Evolutionary conservation across 73 alveolate genomes (phyloP).

Genomic region (Paramecium sonneborni): DNA sequence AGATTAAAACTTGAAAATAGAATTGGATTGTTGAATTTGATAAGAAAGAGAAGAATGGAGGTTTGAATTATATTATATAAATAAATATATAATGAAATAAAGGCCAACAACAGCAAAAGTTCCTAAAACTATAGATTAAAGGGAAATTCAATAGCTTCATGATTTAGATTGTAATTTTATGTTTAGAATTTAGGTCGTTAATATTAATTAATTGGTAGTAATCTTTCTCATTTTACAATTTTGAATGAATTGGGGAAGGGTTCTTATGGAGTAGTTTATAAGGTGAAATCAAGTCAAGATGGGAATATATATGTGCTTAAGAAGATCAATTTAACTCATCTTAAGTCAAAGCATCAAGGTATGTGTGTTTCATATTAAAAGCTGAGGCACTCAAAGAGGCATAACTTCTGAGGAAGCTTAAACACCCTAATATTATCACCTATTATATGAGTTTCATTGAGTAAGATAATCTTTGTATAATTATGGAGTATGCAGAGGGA

Average conservation of each 20-base stretch:
- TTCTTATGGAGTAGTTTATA: slow-evolving; percentile 90
- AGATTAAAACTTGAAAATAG: neutral
- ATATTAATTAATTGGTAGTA: slow-evolving; percentile 46
- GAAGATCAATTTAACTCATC: slow-evolving; percentile 89
- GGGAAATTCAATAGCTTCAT: slow-evolving; percentile 15
- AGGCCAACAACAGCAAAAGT: slow-evolving; percentile 60
- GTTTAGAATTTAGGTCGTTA: neutral
- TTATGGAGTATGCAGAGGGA: slow-evolving; percentile 97
- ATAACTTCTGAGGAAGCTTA: slow-evolving; percentile 80
- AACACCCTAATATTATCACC: slow-evolving; percentile 89
- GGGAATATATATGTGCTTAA: slow-evolving; percentile 86
- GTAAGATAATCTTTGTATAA: slow-evolving; percentile 86
- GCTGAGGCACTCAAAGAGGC: slow-evolving; percentile 91
- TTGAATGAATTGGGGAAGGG: slow-evolving; percentile 92
- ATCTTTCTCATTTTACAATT: slow-evolving; percentile 83
- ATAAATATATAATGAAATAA: slow-evolving; percentile 30
- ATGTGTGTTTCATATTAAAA: slow-evolving; percentile 47
- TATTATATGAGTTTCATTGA: slow-evolving; percentile 92
- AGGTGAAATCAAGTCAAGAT: slow-evolving; percentile 78
- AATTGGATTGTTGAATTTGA: neutral
- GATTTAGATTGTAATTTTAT: slow-evolving; percentile 12
- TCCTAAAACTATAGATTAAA: neutral
- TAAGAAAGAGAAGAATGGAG: neutral
- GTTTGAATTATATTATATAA: neutral
- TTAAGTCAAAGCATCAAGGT: slow-evolving; percentile 88